phyloP scores from a whole-genome alignment of 306 rosid species.

The Alnus rubra region DNA sequence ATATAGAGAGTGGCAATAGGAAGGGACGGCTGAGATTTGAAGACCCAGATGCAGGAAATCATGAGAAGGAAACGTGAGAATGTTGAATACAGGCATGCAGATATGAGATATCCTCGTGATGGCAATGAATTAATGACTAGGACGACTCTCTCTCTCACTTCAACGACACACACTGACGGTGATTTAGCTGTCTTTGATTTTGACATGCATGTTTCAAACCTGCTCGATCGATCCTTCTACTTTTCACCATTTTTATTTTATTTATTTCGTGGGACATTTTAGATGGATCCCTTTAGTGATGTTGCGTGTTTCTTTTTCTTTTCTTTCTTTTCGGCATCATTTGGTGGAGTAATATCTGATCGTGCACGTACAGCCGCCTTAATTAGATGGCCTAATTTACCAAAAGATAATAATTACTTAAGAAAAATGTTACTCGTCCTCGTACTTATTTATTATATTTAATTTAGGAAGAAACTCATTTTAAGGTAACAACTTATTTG shows the following conservation, averaged over 20 bases:
- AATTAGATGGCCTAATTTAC: not conserved
- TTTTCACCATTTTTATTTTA: not conserved
- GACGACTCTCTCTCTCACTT: not conserved
- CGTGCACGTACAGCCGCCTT: not conserved
- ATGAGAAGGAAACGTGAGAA: conserved; percentile 37
- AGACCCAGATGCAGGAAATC: too few species aligned
- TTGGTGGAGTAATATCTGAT: not conserved
- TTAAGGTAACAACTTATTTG: too few species aligned
- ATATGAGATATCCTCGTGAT: not conserved
- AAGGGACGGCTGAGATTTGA: conserved; percentile 29
- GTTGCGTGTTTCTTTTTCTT: not conserved
- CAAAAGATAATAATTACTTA: too few species aligned
- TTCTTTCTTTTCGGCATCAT: not conserved
- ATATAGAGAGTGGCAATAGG: conserved; percentile 25
- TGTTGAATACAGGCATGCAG: conserved; percentile 35
- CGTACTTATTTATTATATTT: too few species aligned
- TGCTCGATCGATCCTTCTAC: not conserved
- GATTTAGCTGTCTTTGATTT: conserved; percentile 32
- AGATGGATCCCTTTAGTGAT: too few species aligned
- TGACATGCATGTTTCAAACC: conserved; percentile 33
- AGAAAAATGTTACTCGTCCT: too few species aligned
- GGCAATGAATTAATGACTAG: not conserved
- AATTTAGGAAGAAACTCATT: too few species aligned
- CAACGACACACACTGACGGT: not conserved
- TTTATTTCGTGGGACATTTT: not conserved